A percentile compares a stretch with the other conserved stretches of the same genome.
phyloP scores from a whole-genome alignment of 257 asterid genomes.

The Marsdenia floribunda region DNA sequence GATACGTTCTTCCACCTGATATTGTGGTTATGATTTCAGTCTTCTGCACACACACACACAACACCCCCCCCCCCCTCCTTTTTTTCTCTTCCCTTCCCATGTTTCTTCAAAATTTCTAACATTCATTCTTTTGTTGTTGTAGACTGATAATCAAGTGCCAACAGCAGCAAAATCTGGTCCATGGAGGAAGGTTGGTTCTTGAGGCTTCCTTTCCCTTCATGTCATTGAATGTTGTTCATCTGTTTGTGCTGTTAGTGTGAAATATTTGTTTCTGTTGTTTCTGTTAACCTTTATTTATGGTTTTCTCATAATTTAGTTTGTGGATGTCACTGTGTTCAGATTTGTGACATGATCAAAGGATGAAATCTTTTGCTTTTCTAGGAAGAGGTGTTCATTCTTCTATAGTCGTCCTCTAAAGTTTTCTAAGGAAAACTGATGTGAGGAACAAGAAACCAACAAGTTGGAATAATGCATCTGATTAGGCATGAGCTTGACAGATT shows the following conservation, averaged over 20 bases:
- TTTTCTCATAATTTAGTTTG: not conserved
- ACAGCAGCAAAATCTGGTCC: constrained; percentile 86
- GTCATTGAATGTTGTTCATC: not conserved
- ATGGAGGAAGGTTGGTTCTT: constrained; percentile 87
- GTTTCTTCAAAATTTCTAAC: constrained; percentile 15
- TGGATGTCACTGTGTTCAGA: not conserved
- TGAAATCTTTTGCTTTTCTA: not conserved
- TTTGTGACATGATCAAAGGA: not conserved
- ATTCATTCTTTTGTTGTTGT: constrained; percentile 23
- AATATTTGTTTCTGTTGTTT: constrained; percentile 1
- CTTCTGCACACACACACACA: not conserved
- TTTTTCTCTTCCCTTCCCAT: not conserved
- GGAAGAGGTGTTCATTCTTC: not conserved
- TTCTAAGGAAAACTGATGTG: no score
- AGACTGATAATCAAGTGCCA: constrained; percentile 65
- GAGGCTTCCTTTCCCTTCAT: constrained; percentile 3
- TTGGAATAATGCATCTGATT: not conserved
- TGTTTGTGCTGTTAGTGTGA: not conserved
- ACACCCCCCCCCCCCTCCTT: no score
- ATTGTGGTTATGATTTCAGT: constrained; percentile 7
- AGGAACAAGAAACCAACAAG: not conserved
- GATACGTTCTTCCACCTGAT: constrained; percentile 12
- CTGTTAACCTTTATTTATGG: not conserved
- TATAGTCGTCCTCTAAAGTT: not conserved
- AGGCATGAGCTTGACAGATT: not conserved